Percentiles rank a stretch among this genome's conserved stretches.
Conservation (phyloP, 148 eudicot species). For the Beta vulgaris region DNA sequence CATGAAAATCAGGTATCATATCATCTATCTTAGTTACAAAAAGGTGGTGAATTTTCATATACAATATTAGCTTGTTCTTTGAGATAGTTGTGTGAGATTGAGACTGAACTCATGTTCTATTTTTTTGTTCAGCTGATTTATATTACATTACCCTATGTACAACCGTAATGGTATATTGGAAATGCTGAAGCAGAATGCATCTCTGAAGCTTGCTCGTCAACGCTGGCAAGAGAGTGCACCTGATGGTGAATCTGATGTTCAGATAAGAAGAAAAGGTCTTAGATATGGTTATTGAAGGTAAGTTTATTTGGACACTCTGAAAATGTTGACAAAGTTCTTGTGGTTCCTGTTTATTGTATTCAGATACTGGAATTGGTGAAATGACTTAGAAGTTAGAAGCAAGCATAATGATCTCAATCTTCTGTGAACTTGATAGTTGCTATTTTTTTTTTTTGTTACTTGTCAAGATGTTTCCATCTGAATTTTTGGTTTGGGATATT, state of each 20-base stretch:
- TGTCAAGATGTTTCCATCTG: neutral
- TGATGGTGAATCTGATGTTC: conserved; percentile 76
- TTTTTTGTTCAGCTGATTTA: conserved; percentile 14
- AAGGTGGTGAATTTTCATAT: too few species aligned
- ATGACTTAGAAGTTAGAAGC: neutral
- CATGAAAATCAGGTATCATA: too few species aligned
- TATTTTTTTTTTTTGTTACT: neutral
- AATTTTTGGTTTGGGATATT: neutral
- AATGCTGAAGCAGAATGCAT: conserved; percentile 81
- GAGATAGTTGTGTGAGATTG: neutral
- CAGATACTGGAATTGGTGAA: neutral
- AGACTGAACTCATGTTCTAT: neutral
- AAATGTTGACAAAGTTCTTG: neutral
- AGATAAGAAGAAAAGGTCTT: conserved; percentile 94
- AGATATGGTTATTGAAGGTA: conserved; percentile 97
- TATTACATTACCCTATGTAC: conserved; percentile 46
- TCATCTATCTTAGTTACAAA: too few species aligned
- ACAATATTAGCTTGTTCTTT: neutral
- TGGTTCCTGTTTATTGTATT: neutral
- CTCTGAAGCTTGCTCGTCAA: conserved; percentile 85
- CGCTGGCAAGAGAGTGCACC: conserved; percentile 95
- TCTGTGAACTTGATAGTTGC: neutral
- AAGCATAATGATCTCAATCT: neutral
- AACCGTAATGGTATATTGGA: conserved; percentile 92
- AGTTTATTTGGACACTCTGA: conserved; percentile 18